phyloP scores from a whole-genome alignment of 345 rosid genomes.

The Draba incana region DNA sequence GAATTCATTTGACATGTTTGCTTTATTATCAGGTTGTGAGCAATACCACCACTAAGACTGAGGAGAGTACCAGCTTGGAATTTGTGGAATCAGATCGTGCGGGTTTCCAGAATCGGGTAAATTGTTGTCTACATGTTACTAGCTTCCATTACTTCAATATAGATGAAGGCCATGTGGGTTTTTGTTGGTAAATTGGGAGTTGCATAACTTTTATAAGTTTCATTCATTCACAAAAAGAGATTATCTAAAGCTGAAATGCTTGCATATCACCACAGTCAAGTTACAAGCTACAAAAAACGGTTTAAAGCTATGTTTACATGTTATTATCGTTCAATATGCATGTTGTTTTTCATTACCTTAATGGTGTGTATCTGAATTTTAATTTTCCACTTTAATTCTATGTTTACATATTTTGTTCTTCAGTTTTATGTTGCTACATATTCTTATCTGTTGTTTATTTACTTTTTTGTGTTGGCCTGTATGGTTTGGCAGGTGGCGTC shows the following conservation, averaged over 20 bases:
- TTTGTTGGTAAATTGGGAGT: not conserved
- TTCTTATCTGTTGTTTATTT: not conserved
- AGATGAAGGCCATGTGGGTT: not conserved
- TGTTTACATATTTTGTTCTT: slow-evolving; percentile 21
- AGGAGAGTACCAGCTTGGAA: slow-evolving; percentile 57
- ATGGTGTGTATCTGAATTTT: not conserved
- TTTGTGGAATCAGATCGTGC: slow-evolving; percentile 72
- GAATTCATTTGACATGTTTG: slow-evolving; percentile 26
- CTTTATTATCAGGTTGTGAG: slow-evolving; percentile 53
- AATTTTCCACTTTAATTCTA: slow-evolving; percentile 10
- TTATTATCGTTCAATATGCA: slow-evolving; percentile 10
- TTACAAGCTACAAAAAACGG: not conserved
- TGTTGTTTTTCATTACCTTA: not conserved
- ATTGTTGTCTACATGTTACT: slow-evolving; percentile 18
- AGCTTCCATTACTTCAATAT: slow-evolving; percentile 9
- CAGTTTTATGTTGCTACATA: slow-evolving; percentile 16
- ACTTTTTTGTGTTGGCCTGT: not conserved
- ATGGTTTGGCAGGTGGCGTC: slow-evolving; percentile 58
- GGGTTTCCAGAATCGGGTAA: slow-evolving; percentile 82
- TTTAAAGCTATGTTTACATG: not conserved
- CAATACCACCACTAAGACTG: slow-evolving; percentile 49
- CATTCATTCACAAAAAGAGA: slow-evolving; percentile 6
- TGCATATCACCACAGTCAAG: slow-evolving; percentile 9
- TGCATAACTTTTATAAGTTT: not conserved
- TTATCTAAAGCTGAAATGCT: slow-evolving; percentile 5